Evolutionary conservation across 192 early-diverging fungal species (phyloP).

Genomic region (Lunasporangiospora selenospora): DNA sequence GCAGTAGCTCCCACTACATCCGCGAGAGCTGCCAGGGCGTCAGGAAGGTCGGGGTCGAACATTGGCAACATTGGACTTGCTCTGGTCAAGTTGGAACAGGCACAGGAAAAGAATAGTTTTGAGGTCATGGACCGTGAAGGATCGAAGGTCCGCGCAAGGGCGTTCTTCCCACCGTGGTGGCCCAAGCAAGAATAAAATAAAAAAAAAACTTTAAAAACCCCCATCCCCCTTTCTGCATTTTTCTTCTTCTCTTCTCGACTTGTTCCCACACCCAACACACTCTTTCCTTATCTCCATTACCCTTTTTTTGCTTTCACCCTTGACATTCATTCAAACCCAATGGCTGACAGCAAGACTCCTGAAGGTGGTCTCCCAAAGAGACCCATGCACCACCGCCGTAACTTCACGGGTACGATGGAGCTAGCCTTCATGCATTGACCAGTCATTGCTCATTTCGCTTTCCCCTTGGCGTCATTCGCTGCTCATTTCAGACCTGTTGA

Average conservation of each 20-base stretch:
- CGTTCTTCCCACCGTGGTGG: slow-evolving; percentile 47
- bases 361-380: slow-evolving; percentile 33
- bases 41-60: slow-evolving; percentile 70
- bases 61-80: slow-evolving; percentile 87
- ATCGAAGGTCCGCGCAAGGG: slow-evolving; percentile 25
- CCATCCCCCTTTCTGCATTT: not conserved
- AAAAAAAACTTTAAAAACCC: too few species aligned
- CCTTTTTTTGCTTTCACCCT: not conserved
- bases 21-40: slow-evolving; percentile 47
- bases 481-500: too few species aligned
- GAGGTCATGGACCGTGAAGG: slow-evolving; percentile 48
- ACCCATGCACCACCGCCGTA: slow-evolving; percentile 49
- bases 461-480: too few species aligned
- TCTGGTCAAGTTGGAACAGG: slow-evolving; percentile 84
- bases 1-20: slow-evolving; percentile 43
- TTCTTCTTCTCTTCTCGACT: slow-evolving; percentile 9
- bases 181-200: slow-evolving; percentile 13
- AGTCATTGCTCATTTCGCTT: too few species aligned
- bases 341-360: slow-evolving; percentile 32
- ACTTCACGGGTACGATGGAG: slow-evolving; percentile 44
- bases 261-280: slow-evolving; percentile 28
- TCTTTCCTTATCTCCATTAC: not conserved
- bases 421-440: too few species aligned
- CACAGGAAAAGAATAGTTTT: slow-evolving; percentile 39
- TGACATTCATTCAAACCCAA: not conserved